phyloP scores from a whole-genome alignment of 2,329 filamentous ascomycete species.

The Hirsutella minnesotensis region DNA sequence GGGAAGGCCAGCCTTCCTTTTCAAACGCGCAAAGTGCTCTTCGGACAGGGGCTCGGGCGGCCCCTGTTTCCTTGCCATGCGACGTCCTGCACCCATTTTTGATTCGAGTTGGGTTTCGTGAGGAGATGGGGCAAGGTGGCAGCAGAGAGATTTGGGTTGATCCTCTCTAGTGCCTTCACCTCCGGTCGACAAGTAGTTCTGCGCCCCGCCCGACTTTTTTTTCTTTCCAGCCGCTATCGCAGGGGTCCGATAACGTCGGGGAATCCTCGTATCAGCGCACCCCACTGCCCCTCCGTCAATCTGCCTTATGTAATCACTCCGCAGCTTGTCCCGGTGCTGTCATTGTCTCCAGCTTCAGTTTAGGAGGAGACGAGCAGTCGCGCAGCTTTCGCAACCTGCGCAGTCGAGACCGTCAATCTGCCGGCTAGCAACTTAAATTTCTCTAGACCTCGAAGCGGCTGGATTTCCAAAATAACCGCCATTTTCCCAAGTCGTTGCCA shows the following conservation, averaged over 20 bases:
- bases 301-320: slow-evolving; percentile 1
- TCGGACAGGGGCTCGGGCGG: slow-evolving; percentile 74
- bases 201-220: slow-evolving; percentile 27
- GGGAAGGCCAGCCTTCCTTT: slow-evolving; percentile 70
- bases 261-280: slow-evolving; percentile 18
- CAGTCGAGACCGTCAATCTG: no score
- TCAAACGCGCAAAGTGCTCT: slow-evolving; percentile 62
- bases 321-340: no score
- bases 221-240: slow-evolving; percentile 10
- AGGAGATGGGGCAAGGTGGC: not conserved
- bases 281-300: no score
- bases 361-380: no score
- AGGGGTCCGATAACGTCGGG: slow-evolving; percentile 20
- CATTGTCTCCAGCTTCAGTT: not conserved
- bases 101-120: not conserved
- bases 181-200: slow-evolving; percentile 5
- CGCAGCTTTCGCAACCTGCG: no score
- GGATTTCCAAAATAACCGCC: no score
- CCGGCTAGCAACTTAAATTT: no score
- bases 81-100: slow-evolving; percentile 75
- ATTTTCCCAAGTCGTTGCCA: no score
- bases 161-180: not conserved
- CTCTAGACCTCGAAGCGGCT: no score
- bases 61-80: slow-evolving; percentile 86
- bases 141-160: not conserved